A percentile compares a stretch with the other conserved stretches of the same genome.
Evolutionary conservation across 73 alveolate species (phyloP).

Genomic region (Breviolum minutum): DNA sequence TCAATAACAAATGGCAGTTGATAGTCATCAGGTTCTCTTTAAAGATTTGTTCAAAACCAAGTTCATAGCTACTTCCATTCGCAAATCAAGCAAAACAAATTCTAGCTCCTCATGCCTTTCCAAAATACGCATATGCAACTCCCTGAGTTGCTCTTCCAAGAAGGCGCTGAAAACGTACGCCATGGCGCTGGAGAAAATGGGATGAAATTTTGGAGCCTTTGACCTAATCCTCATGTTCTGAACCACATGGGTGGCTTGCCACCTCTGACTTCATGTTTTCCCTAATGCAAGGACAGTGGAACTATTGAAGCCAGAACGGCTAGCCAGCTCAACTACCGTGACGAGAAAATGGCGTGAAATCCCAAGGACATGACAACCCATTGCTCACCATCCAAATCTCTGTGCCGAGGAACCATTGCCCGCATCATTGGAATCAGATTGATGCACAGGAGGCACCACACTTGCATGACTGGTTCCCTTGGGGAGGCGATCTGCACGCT

Average conservation of each 20-base stretch:
- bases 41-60: too few species aligned
- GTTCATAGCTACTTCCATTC: too few species aligned
- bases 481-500: slow-evolving; percentile 45
- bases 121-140: slow-evolving; percentile 52
- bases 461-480: slow-evolving; percentile 57
- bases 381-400: neutral
- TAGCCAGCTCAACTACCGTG: neutral
- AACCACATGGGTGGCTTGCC: neutral
- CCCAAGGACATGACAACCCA: neutral
- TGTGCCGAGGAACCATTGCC: slow-evolving; percentile 15
- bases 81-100: too few species aligned
- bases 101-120: slow-evolving; percentile 55
- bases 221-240: neutral
- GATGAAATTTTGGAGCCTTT: neutral
- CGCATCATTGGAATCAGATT: slow-evolving; percentile 52
- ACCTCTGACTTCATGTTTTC: neutral
- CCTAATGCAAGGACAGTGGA: neutral
- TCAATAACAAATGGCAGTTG: too few species aligned
- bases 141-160: slow-evolving; percentile 73
- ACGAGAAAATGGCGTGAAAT: neutral
- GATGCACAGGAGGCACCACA: slow-evolving; percentile 72
- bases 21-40: too few species aligned
- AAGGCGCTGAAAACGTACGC: slow-evolving; percentile 48
- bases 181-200: neutral
- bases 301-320: slow-evolving; percentile 52